Evolutionary conservation across 176 grass and related monocot genomes (phyloP).

Genomic region (Bonia amplexicaulis): DNA sequence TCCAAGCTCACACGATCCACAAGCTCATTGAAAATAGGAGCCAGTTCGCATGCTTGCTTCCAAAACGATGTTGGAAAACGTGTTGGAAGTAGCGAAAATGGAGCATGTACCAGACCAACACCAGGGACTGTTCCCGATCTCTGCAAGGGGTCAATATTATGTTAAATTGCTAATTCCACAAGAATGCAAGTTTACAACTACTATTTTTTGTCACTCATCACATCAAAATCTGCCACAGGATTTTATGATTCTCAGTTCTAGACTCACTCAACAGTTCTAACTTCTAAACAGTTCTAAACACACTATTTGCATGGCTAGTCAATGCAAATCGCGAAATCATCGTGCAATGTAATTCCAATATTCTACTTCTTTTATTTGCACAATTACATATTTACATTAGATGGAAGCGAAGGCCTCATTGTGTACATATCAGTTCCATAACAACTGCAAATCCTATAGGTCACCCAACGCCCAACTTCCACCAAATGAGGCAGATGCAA

Average conservation of each 20-base stretch:
- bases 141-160: slow-evolving; percentile 40
- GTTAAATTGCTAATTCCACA: not conserved
- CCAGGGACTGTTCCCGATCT: slow-evolving; percentile 75
- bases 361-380: too few relatives aligned
- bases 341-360: too few relatives aligned
- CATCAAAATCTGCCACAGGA: not conserved
- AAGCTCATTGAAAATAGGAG: slow-evolving; percentile 83
- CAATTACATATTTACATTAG: too few relatives aligned
- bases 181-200: slow-evolving; percentile 4
- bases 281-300: not conserved
- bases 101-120: slow-evolving; percentile 85
- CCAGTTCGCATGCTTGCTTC: slow-evolving; percentile 77
- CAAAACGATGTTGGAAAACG: slow-evolving; percentile 46
- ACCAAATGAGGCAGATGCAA: not conserved
- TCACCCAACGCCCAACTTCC: not conserved
- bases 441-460: not conserved
- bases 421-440: not conserved
- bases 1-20: slow-evolving; percentile 93
- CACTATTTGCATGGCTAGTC: too few relatives aligned
- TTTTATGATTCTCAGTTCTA: not conserved
- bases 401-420: not conserved
- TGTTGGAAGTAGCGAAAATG: slow-evolving; percentile 60
- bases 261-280: not conserved
- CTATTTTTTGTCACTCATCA: not conserved
- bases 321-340: too few relatives aligned